Evolutionary conservation across 306 rosid genomes (phyloP), one percentile per base, ranked within the genome.

Genomic region (Casuarina cunninghamiana): DNA sequence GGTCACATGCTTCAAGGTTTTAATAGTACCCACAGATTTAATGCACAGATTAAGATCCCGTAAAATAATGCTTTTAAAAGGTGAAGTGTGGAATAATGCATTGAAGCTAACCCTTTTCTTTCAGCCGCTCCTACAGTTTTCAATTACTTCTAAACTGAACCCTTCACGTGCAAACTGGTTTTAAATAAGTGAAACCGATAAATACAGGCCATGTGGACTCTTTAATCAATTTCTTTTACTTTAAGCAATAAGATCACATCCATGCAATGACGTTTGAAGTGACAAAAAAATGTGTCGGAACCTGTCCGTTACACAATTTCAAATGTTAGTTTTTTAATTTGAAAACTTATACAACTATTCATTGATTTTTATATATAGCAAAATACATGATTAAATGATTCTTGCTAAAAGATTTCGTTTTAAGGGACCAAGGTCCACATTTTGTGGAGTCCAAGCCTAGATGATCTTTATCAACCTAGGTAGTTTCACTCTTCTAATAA

Each of bases 1-100:
- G 54, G 57, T 60, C 86, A 80, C 91, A 72, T 78, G 83, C 79
- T 72, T 50, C 11, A 79, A 57, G 69, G 60, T 79, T 69, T 80
- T 16, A 53, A 53, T 55, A 69, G 19, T 26, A 2, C 43, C 32
- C 74, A 71, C 72, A 77, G 67, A 58, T 78, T 75, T 46, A 17
- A 39, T 32, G 38, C 66, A 41, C 49, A 63, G 80, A 71, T 58
- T 53, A 50, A 72, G 83, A 83, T 83, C 83, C 89, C 83, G 72
- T 57, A 37, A 83, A 53, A 72, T 49, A 57, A 67, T 65, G 58
- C 50, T 77, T 57, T 65, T 44, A 61, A 76, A 79, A 81, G 41
- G 57, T 43, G 19, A 69, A 38, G 73, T 15, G 12, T 75, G 65
- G 83, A 75, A 26, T 1, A 26, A 26, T 26, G 61, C 75, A 54